A percentile compares a stretch with the other conserved stretches of the same genome.
Conservation (phyloP, 305 asterid species). For the Fraxinus angustifolia region DNA sequence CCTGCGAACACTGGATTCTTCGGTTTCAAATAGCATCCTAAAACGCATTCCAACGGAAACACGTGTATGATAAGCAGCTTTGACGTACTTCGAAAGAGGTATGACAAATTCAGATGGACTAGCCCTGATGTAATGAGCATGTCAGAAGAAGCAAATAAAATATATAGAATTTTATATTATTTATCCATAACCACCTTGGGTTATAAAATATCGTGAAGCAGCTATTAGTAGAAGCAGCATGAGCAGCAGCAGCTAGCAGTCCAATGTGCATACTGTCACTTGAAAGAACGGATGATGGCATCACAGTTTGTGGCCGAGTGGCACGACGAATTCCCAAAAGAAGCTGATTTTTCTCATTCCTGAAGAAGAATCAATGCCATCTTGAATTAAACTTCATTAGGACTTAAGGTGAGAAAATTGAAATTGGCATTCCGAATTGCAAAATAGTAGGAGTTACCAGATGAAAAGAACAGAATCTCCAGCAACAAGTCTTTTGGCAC, state of each 20-base stretch:
- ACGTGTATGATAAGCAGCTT: slow-evolving; percentile 90
- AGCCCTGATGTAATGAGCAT: slow-evolving; percentile 55
- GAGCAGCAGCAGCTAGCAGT: slow-evolving; percentile 98
- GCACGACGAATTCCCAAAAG: slow-evolving; percentile 93
- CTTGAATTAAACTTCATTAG: neutral
- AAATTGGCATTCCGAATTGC: neutral
- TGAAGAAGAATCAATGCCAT: slow-evolving; percentile 19
- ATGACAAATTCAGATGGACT: slow-evolving; percentile 93
- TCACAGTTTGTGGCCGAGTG: slow-evolving; percentile 83
- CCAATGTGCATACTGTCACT: slow-evolving; percentile 99
- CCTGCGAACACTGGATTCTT: slow-evolving; percentile 99
- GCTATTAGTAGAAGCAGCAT: slow-evolving; percentile 96
- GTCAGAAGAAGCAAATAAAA: slow-evolving; percentile 16
- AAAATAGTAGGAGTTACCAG: slow-evolving; percentile 46
- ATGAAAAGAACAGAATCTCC: slow-evolving; percentile 94
- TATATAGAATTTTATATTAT: neutral
- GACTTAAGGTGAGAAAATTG: neutral
- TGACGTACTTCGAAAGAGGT: slow-evolving; percentile 77
- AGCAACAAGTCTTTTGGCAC: slow-evolving; percentile 92
- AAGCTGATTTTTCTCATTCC: slow-evolving; percentile 96
- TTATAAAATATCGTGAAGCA: slow-evolving; percentile 89
- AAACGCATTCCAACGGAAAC: slow-evolving; percentile 98
- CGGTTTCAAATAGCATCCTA: slow-evolving; percentile 94
- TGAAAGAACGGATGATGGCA: slow-evolving; percentile 96
- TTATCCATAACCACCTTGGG: slow-evolving; percentile 54